phyloP scores from a whole-genome alignment of 768 basidiomycete genomes.

The Podaxis sp. region DNA sequence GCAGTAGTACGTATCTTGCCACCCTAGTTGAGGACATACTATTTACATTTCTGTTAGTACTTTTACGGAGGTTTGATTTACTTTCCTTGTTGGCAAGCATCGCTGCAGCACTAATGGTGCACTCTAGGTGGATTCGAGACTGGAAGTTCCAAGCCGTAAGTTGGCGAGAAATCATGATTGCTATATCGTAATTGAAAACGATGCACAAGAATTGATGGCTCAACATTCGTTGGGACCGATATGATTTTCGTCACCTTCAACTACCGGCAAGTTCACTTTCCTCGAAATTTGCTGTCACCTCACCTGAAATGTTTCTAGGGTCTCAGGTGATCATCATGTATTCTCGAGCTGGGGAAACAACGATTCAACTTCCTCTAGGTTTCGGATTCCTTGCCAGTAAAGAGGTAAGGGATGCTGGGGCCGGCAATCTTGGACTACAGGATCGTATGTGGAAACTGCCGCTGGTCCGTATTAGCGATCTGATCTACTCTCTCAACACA shows the following conservation, averaged over 20 bases:
- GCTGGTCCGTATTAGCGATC: not conserved
- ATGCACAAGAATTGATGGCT: slow-evolving; percentile 42
- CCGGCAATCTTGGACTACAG: slow-evolving; percentile 49
- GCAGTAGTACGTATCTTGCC: slow-evolving; percentile 40
- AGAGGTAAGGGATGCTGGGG: slow-evolving; percentile 37
- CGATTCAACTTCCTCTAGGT: slow-evolving; percentile 18
- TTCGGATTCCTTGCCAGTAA: slow-evolving; percentile 42
- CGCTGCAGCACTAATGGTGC: no score
- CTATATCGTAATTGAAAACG: not conserved
- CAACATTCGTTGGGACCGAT: slow-evolving; percentile 36
- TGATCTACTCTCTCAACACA: slow-evolving; percentile 23
- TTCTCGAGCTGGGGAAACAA: not conserved
- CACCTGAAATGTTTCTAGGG: not conserved
- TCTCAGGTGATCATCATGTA: not conserved
- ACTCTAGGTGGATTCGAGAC: slow-evolving; percentile 25
- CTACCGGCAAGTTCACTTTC: slow-evolving; percentile 8
- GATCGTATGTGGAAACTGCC: slow-evolving; percentile 36
- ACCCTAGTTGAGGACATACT: no score
- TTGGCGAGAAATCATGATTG: not conserved
- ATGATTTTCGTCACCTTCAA: slow-evolving; percentile 23
- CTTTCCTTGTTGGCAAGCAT: not conserved
- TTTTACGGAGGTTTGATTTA: slow-evolving; percentile 42
- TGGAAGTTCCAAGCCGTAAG: slow-evolving; percentile 22
- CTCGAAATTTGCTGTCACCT: not conserved
- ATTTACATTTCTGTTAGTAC: slow-evolving; percentile 33